Base-by-base conservation (phyloP, 2,329 filamentous ascomycete species). In the Colletotrichum tropicale region DNA sequence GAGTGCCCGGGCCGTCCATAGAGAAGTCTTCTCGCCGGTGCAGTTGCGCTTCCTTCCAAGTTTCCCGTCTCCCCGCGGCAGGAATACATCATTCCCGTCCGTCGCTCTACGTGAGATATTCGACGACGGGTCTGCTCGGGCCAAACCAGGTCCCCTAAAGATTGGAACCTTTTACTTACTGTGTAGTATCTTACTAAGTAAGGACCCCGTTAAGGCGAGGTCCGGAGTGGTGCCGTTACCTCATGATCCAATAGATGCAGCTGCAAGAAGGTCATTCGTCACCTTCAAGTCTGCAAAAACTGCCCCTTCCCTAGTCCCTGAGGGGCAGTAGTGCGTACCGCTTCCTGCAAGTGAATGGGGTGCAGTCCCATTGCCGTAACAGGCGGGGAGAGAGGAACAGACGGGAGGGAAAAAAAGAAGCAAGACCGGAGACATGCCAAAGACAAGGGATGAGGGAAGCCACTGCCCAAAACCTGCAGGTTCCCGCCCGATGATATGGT, bases 251-350 rank as follows among this genome's bases (percentile, higher is more conserved):
- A 60, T 74, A 26, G 74, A 24, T 68, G 70, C 73, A 73, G 38
- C 73, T 68, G 73, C 58, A 73, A 34, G 72, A 75, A 26, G 71
- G 69, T 72, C 72, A 75, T 75, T 75, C 72, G 69, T 75, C 72
- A 67, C 69, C 28, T 74, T 16, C 66, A 64, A 74, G 32, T 70
- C 66, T 43, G 66, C 56, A 58, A 48, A 52, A 52, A 58, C 26
- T 26, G 32, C 66, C 32, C 21, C 38, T 60, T 24, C 48, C 66
- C 66, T 70, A 65, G 66, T 38, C 66, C 43, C 43, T 32, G 43
- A 56, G 32, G 18, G 48, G 58, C 67, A 70, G 60, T 74, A 74
- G 66, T 28, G 48, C 38, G 36, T 62, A 62, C 55, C 15, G 55
- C 21, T 28, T 30, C 61, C n/a, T 60, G 48, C 36, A 66, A 13